Evolutionary conservation across 2,329 filamentous ascomycete species (phyloP), one percentile per base, ranked within the genome.

Genomic region (Aspergillus latus): DNA sequence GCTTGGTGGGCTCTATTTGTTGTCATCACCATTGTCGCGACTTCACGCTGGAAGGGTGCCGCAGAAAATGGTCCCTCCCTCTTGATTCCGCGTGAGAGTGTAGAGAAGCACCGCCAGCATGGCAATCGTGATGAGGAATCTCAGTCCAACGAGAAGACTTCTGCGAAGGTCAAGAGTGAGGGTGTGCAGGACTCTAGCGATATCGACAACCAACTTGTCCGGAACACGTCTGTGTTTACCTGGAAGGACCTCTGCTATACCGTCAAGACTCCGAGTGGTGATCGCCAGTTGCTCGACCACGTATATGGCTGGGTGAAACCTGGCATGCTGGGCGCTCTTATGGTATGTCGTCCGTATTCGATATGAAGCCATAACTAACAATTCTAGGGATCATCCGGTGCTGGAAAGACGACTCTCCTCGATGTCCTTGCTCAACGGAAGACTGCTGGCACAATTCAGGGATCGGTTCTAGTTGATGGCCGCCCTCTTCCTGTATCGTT

Each of bases 281-380:
- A 75, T 50, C 80, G 82, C 9, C 75, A 83, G 62, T 76, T 89
- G 1, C 75, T 89, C 29, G 85, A 88, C 64, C 80, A 86, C 10
- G 83, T 92, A 45, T 85, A 82, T 57, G 90, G 90, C 0, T 92
- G 89, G 68, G 88, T 86, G 1, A 91, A 90, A 66, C 89, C 89
- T 0, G 89, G 90, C 7, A 79, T 88, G 58, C 83, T 94, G 76
- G 84, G 89, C 16, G 90, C 90, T 0, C 77, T 94, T 1, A 89
- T 93, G 79, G 51, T 53, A 48, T 9, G 51, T 13, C 1, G 4
- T 21, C 11, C 43, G 6, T 11, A 1, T 34, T 9, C 1, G 32
- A 13, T n/a, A 39, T 3, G 15, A n/a, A 34, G 39, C 16, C 13
- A 40, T 16, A 42, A 16, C 51, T 53, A 53, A 53, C 16, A 26